Evolutionary conservation across 2,329 filamentous ascomycete species (phyloP).

Genomic region (Colletotrichum tropicicola): DNA sequence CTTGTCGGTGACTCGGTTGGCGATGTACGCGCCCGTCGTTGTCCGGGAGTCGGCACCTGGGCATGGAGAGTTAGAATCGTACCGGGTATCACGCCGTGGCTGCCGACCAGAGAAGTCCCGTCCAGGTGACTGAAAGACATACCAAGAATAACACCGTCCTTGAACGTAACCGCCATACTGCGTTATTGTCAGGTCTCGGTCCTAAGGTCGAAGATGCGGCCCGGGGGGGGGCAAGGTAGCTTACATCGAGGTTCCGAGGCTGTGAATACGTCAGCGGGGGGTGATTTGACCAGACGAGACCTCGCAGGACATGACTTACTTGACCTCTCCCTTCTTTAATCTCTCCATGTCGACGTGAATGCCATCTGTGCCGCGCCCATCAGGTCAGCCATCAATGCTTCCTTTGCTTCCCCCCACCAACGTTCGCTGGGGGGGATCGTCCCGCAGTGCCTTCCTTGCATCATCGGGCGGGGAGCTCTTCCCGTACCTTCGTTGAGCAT

Average conservation of each 20-base stretch:
- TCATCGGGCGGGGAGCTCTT: slow-evolving; percentile 18
- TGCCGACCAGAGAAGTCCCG: no score
- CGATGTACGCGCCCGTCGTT: slow-evolving; percentile 97
- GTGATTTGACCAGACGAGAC: not conserved
- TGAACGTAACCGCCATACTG: slow-evolving; percentile 99
- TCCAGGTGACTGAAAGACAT: slow-evolving; percentile 36
- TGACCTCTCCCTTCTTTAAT: slow-evolving; percentile 98
- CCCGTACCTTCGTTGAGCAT: slow-evolving; percentile 69
- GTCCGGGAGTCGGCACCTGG: slow-evolving; percentile 93
- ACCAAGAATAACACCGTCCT: slow-evolving; percentile 95
- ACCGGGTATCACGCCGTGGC: no score
- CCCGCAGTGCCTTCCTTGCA: slow-evolving; percentile 1
- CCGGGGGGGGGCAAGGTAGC: slow-evolving; percentile 41
- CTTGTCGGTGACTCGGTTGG: slow-evolving; percentile 99
- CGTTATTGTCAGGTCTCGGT: slow-evolving; percentile 34
- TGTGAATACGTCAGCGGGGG: slow-evolving; percentile 51
- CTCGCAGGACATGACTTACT: slow-evolving; percentile 71
- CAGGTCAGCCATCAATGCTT: slow-evolving; percentile 6
- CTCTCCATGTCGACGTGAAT: slow-evolving; percentile 99
- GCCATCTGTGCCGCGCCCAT: slow-evolving; percentile 73
- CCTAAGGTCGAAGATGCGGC: not conserved
- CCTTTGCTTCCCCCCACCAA: not conserved
- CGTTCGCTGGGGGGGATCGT: not conserved
- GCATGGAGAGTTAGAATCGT: not conserved
- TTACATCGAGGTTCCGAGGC: slow-evolving; percentile 97